A percentile compares a stretch with the other conserved stretches of the same genome.
Evolutionary conservation across 805 yeast genomes (phyloP).

Genomic region (Nakazawaea ambrosiae): DNA sequence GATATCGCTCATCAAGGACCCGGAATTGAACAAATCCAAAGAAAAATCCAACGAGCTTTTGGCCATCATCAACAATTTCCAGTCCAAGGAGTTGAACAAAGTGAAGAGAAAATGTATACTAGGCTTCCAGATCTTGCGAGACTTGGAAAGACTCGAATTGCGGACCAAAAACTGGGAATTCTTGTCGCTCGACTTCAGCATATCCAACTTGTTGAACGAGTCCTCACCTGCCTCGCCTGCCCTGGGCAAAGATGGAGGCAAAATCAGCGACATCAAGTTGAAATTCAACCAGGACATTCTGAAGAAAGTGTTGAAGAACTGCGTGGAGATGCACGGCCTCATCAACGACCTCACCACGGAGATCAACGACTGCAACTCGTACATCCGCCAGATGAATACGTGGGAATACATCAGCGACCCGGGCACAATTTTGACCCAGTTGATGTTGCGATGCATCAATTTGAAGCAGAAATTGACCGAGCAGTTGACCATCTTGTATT

Average conservation of each 20-base stretch:
- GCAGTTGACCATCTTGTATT: slow-evolving; percentile 49
- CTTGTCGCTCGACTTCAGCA: slow-evolving; percentile 41
- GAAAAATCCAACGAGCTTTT: slow-evolving; percentile 34
- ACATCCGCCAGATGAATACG: slow-evolving; percentile 33
- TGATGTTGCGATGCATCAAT: slow-evolving; percentile 37
- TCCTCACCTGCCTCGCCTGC: too few relatives aligned
- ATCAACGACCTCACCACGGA: slow-evolving; percentile 35
- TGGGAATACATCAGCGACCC: slow-evolving; percentile 45
- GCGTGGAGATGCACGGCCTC: slow-evolving; percentile 38
- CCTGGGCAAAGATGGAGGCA: slow-evolving; percentile 15
- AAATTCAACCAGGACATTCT: slow-evolving; percentile 48
- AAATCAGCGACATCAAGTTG: slow-evolving; percentile 23
- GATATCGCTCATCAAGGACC: slow-evolving; percentile 39
- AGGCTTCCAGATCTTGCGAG: slow-evolving; percentile 38
- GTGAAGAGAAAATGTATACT: slow-evolving; percentile 42
- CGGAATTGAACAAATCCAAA: slow-evolving; percentile 33
- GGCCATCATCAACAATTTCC: slow-evolving; percentile 34
- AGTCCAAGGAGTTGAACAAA: slow-evolving; percentile 31
- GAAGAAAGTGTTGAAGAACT: slow-evolving; percentile 42
- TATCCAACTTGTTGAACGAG: slow-evolving; percentile 21
- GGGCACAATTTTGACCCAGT: slow-evolving; percentile 41
- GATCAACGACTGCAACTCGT: slow-evolving; percentile 38
- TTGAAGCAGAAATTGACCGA: slow-evolving; percentile 45
- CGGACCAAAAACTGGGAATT: slow-evolving; percentile 49
- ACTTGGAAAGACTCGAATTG: slow-evolving; percentile 41